Conservation (phyloP, 2,329 filamentous ascomycete species). For the Rhexocercosporidium sp. region DNA sequence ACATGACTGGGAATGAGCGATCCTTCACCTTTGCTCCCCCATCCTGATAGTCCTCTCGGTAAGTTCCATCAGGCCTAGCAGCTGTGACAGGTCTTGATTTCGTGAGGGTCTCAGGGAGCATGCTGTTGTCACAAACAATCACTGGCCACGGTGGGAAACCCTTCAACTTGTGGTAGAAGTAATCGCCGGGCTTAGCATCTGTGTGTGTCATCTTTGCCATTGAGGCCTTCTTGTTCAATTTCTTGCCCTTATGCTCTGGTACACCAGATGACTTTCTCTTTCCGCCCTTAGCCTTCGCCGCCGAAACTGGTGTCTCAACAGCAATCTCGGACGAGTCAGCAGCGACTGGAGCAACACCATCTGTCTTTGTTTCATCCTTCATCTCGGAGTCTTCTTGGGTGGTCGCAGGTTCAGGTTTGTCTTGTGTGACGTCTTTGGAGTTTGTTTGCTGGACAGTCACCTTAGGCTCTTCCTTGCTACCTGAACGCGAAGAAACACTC, state of each 20-base stretch:
- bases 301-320: constrained; percentile 47
- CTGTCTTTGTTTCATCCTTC: constrained; percentile 43
- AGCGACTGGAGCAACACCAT: constrained; percentile 36
- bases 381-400: constrained; percentile 41
- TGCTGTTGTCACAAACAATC: constrained; percentile 91
- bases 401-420: constrained; percentile 32
- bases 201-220: constrained; percentile 72
- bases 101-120: constrained; percentile 82
- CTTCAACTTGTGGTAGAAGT: constrained; percentile 92
- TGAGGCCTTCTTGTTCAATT: constrained; percentile 84
- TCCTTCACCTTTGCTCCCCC: constrained; percentile 86
- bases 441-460: constrained; percentile 34
- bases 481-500: constrained; percentile 29
- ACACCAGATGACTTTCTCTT: constrained; percentile 74
- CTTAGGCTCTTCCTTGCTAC: constrained; percentile 17
- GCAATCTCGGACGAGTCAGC: constrained; percentile 42
- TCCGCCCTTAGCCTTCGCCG: constrained; percentile 50
- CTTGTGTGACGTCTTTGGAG: constrained; percentile 29
- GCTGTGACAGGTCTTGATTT: constrained; percentile 84
- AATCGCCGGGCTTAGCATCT: constrained; percentile 87
- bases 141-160: constrained; percentile 94
- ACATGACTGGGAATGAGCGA: constrained; percentile 94
- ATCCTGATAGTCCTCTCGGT: constrained; percentile 84
- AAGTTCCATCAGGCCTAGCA: constrained; percentile 80
- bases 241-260: constrained; percentile 75